Base-by-base conservation (phyloP, 2,329 filamentous ascomycete genomes). In the Orbilia brochopaga region DNA sequence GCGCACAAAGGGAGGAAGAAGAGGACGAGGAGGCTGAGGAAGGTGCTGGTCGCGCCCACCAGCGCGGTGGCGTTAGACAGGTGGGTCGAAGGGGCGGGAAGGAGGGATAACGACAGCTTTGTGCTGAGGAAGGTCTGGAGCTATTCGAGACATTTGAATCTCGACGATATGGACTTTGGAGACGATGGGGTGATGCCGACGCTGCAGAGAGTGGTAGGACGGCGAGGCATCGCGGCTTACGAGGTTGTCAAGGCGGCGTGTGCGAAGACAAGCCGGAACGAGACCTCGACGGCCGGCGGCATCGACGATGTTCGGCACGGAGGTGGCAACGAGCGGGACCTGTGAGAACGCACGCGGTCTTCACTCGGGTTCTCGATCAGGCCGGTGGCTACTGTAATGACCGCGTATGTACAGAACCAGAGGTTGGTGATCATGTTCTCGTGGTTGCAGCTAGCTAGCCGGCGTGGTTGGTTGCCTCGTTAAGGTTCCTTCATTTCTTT, bases 101-200 rank as follows among this genome's bases (percentile, higher is more conserved):
- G 40, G 17, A 60, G 66, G 6, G 35, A 30, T 4, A 64, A 48
- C 15, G 40, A 58, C 15, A 55, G 61, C 51, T 74, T 81, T 19
- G 74, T 77, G 51, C 76, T 82, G 21, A 77, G 79, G 56, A 78
- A 79, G 19, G 76, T 83, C 2, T 83, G 80, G 79, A 80, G 78
- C 6, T 82, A 81, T 65, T 76, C 76, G 48, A 78, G 79, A 46
- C 83, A 85, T 74, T 72, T 85, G 52, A 83, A 83, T 66, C 76
- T 84, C 17, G 83, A 85, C 74, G 83, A 84, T 76, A 75, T 84
- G 69, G 83, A 84, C 74, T 81, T 84, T 67, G 82, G 77, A 10
- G 79, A 79, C 13, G 83, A 84, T 50, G 83, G 83, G 2, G 72
- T 84, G 19, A 24, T 79, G n/a, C 73, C 77, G 2, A 83, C 83